Conservation (phyloP, 257 asterid species). For the Solanum corneliomulleri region DNA sequence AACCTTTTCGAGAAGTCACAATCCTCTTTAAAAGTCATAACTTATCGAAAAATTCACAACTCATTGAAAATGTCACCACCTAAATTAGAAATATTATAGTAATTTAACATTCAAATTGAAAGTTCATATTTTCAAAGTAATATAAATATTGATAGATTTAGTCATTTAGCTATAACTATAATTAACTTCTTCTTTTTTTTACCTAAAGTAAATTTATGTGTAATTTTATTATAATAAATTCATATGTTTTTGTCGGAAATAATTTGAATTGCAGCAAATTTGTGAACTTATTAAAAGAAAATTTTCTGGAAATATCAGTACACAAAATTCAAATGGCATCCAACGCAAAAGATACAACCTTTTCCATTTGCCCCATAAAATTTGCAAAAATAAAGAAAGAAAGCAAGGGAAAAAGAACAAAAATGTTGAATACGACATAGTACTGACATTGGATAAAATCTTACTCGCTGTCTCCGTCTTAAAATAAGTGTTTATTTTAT, state of each 20-base stretch:
- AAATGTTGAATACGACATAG: neutral
- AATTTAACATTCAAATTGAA: too few relatives aligned
- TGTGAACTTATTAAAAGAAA: neutral
- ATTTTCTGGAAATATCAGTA: neutral
- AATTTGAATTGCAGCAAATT: neutral
- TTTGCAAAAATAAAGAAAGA: neutral
- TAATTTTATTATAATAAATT: neutral
- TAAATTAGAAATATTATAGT: too few relatives aligned
- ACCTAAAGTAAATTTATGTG: neutral
- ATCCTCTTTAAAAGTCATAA: too few relatives aligned
- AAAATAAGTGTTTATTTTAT: too few relatives aligned
- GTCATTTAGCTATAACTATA: neutral
- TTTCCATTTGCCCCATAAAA: neutral
- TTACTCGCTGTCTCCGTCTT: neutral
- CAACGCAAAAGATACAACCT: neutral
- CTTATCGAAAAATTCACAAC: too few relatives aligned
- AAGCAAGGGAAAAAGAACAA: neutral
- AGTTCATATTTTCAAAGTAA: too few relatives aligned
- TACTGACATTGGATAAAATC: neutral
- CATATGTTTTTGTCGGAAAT: neutral
- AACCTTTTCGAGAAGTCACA: too few relatives aligned
- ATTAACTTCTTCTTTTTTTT: too few relatives aligned
- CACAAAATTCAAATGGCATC: neutral
- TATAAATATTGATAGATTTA: too few relatives aligned
- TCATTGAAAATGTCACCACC: too few relatives aligned